A percentile compares a stretch with the other conserved stretches of the same genome.
These are phyloP conservation scores for Grifola frondosa DNA, from an alignment of 1,284 basidiomycete genomes.

Conservation along the genomic window DNA sequence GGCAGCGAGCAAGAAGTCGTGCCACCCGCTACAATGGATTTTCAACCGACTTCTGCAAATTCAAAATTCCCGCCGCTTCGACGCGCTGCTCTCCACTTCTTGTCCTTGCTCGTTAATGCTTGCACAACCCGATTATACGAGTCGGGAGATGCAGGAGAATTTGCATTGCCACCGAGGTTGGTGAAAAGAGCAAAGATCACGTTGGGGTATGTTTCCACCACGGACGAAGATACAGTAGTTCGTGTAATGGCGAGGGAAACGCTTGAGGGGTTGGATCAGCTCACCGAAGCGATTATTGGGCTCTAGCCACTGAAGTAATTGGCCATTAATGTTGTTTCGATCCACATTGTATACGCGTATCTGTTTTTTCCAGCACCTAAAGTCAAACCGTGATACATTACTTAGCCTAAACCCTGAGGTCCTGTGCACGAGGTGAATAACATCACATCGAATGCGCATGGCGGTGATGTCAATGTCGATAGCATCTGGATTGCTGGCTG, in stretches of 20 bases:
- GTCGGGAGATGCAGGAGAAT: slow-evolving; percentile 19
- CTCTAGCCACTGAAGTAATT: too few relatives aligned
- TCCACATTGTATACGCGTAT: too few relatives aligned
- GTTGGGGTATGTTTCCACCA: slow-evolving; percentile 67
- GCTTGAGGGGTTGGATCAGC: slow-evolving; percentile 51
- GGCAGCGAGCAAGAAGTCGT: slow-evolving; percentile 21
- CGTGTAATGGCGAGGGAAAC: slow-evolving; percentile 81
- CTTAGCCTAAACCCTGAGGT: too few relatives aligned
- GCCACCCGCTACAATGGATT: slow-evolving; percentile 43
- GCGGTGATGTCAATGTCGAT: too few relatives aligned
- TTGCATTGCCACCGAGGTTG: slow-evolving; percentile 37
- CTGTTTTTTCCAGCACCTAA: too few relatives aligned
- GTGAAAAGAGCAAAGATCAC: slow-evolving; percentile 60
- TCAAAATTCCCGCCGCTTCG: slow-evolving; percentile 77
- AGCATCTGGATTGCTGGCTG: too few relatives aligned
- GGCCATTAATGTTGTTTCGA: too few relatives aligned
- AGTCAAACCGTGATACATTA: too few relatives aligned
- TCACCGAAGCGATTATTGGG: slow-evolving; percentile 50
- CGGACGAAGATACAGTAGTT: slow-evolving; percentile 74
- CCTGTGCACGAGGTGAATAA: too few relatives aligned
- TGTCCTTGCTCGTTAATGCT: slow-evolving; percentile 62
- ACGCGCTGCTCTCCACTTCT: slow-evolving; percentile 79
- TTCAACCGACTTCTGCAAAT: slow-evolving; percentile 53
- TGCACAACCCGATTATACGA: slow-evolving; percentile 51
- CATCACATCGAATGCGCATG: too few relatives aligned